Evolutionary conservation across 768 basidiomycete genomes (phyloP), one percentile per base, ranked within the genome.

Genomic region (Suillus discolor): DNA sequence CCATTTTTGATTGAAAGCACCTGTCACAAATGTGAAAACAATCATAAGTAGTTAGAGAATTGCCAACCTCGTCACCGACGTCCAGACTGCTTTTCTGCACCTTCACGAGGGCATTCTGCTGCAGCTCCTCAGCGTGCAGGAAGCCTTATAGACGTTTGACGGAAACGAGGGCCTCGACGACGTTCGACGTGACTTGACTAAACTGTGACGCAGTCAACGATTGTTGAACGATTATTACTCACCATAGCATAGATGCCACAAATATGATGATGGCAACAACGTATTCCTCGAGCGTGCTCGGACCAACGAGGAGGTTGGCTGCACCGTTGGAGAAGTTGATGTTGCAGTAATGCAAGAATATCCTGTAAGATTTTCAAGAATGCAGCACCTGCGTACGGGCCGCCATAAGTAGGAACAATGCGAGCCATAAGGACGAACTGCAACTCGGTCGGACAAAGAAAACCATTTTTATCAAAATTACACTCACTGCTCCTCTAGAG

Each of bases 151-250:
- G 79, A 51, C 95, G 92, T 54, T 84, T 85, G 34, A 94, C 85
- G 1, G 94, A 96, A 18, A 97, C 95, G 23, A 89, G 72, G 0
- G 95, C 92, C 72, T 96, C 93, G 67, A 97, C 90, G 70, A 94
- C 85, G 73, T 90, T 92, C 31, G 90, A 88, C 0, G 87, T 91
- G 12, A 94, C 87, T 77, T 87, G 85, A 66, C 85, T 83, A 70
- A 91, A 87, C 90, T 91, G 68, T 20, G 57, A 34, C 41, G 34
- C 53, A 13, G 44, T 66, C 42, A 47, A 55, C 54, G 47, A 68
- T 39, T 11, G 68, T 20, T 45, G 62, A 49, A 31, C 28, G 62
- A 16, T 16, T 1, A 0, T 2, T n/a, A n/a, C n/a, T n/a, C n/a
- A n/a, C n/a, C n/a, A n/a, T n/a, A n/a, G n/a, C 88, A 93, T 82